Conservation (phyloP, 2,329 filamentous ascomycete species). For the Fusarium begoniae region DNA sequence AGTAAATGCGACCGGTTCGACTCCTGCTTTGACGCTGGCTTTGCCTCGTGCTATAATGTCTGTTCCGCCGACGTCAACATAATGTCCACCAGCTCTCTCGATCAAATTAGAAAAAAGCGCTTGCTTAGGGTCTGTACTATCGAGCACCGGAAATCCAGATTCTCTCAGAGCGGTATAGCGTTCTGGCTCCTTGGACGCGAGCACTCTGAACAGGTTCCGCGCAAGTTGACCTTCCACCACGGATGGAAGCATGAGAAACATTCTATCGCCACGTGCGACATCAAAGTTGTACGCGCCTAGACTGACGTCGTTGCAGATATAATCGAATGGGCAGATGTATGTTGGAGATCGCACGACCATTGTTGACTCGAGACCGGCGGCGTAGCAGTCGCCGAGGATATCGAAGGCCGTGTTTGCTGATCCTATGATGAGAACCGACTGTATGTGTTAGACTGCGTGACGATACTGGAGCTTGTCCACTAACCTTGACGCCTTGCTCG, state of each 20-base stretch:
- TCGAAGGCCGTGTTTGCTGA: constrained; percentile 32
- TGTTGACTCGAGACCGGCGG: background rate
- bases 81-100: constrained; percentile 17
- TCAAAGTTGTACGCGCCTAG: constrained; percentile 13
- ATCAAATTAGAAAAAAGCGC: constrained; percentile 14
- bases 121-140: background rate
- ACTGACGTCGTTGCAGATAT: constrained; percentile 12
- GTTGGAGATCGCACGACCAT: constrained; percentile 28
- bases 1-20: constrained; percentile 2
- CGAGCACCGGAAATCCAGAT: constrained; percentile 7
- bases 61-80: constrained; percentile 19
- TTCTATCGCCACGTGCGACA: constrained; percentile 1
- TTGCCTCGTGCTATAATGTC: constrained; percentile 1
- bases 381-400: constrained; percentile 18
- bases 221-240: constrained; percentile 7
- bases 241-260: constrained; percentile 11
- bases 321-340: constrained; percentile 20
- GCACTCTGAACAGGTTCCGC: background rate
- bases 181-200: constrained; percentile 18
- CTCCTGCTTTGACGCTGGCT: constrained; percentile 3
- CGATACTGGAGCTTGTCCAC: rapidly evolving
- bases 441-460: background rate
- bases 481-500: constrained; percentile 13
- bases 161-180: constrained; percentile 7
- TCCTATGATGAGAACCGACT: constrained; percentile 24